A percentile compares a stretch with the other conserved stretches of the same genome.
These are phyloP conservation scores for Cornus suecica DNA, from an alignment of 148 eudicot species.

Conservation along the genomic window DNA sequence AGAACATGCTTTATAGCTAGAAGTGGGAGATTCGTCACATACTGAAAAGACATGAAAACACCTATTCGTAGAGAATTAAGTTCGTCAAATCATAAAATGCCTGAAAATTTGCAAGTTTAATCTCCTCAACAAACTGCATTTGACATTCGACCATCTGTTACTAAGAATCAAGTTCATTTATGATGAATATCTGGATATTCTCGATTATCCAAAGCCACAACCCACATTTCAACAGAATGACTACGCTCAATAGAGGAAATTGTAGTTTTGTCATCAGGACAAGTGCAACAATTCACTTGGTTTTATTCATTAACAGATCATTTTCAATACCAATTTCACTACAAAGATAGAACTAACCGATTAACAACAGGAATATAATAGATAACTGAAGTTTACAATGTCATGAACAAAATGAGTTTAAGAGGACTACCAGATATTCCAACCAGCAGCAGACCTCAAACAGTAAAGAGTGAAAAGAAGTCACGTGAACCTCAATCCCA, in stretches of 20 bases:
- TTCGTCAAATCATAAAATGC: not conserved
- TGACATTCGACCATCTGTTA: not conserved
- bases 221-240: not conserved
- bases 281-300: not conserved
- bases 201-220: not conserved
- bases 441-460: not conserved
- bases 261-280: not conserved
- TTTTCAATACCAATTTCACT: not conserved
- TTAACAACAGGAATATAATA: not conserved
- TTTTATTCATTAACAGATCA: not conserved
- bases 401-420: not conserved
- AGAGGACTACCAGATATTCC: not conserved
- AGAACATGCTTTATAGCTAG: not conserved
- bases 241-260: not conserved
- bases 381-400: not conserved
- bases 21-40: not conserved
- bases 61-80: not conserved
- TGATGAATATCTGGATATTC: not conserved
- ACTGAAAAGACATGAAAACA: not conserved
- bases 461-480: not conserved
- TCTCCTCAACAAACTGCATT: not conserved
- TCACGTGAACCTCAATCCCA: not conserved
- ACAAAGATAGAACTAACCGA: not conserved
- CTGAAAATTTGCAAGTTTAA: not conserved
- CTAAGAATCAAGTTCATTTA: not conserved